Evolutionary conservation across 2,329 filamentous ascomycete genomes (phyloP), one percentile per base, ranked within the genome.

Genomic region (Botrytis medusae): DNA sequence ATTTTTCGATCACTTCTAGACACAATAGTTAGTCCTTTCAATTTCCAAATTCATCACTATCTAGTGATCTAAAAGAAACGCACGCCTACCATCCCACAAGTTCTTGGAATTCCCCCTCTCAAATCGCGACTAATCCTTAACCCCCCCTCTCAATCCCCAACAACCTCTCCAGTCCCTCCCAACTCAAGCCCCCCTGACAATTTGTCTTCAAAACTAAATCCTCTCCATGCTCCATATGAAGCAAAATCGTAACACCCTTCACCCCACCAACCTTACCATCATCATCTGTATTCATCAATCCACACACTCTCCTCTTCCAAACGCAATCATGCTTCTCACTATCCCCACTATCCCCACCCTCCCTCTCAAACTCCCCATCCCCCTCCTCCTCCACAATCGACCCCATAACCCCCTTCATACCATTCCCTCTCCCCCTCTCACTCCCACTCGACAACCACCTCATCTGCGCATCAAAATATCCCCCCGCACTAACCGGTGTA

Each of bases 171-270:
- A 68, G 54, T 0, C 64, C 64, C 25, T 54, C 46, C 34, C 46
- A 68, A 57, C 34, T 68, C 46, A 68, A 42, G 2, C 10, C 6
- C 0, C 64, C 48, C 34, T 46, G 22, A 46, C 18, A 34, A 63
- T 69, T 29, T 20, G 46, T n/a, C 63, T 72, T 76, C n/a, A 78
- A 60, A 57, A 79, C 72, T 72, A 80, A 73, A 68, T 80, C 77
- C 29, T 77, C 75, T n/a, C 72, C 71, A 4, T 67, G 73, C 1
- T 74, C 71, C 34, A 79, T 54, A 69, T 79, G 77, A 59, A 80
- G 37, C 16, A 76, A 54, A 65, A 80, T 69, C 4, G 77, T 80
- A 46, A 80, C 62, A 4, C 79, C 77, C 40, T 68, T 71, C 25
- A 80, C 74, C 2, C 73, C 74, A 37, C 7, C 37, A 37, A 9